Evolutionary conservation across 148 eudicot species (phyloP).

Genomic region (Oxyria digyna): DNA sequence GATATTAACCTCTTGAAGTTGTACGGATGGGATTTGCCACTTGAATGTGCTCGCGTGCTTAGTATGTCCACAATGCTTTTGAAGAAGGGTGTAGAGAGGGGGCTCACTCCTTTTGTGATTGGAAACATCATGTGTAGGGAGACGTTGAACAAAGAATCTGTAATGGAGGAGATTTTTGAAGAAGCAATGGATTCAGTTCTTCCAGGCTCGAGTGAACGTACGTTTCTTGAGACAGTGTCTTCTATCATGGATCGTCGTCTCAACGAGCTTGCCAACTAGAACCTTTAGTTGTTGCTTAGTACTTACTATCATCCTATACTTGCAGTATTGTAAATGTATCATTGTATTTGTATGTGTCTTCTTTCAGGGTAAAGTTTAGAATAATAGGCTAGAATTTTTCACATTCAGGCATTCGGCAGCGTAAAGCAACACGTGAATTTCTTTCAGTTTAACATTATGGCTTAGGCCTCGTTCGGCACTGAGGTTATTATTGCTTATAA

Average conservation of each 20-base stretch:
- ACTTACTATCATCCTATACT: background rate
- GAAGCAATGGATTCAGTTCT: slow-evolving; percentile 36
- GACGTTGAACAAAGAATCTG: slow-evolving; percentile 37
- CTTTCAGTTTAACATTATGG: too few relatives aligned
- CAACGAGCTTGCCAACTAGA: slow-evolving; percentile 13
- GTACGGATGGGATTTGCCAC: slow-evolving; percentile 50
- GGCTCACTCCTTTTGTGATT: slow-evolving; percentile 41
- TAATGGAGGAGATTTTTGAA: slow-evolving; percentile 36
- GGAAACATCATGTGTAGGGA: slow-evolving; percentile 63
- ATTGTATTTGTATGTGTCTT: background rate
- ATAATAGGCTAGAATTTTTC: background rate
- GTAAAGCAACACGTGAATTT: background rate
- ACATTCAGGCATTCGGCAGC: background rate
- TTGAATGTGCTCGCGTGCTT: slow-evolving; percentile 43
- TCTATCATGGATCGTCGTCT: slow-evolving; percentile 39
- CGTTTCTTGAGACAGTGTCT: slow-evolving; percentile 32
- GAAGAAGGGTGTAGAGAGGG: slow-evolving; percentile 51
- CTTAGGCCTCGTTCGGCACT: too few relatives aligned
- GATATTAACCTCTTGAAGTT: slow-evolving; percentile 38
- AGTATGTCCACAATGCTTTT: slow-evolving; percentile 61
- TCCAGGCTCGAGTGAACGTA: slow-evolving; percentile 40
- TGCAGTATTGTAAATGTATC: background rate
- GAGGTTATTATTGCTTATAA: too few relatives aligned
- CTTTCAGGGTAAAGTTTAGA: background rate
- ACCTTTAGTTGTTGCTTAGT: background rate